phyloP scores from a whole-genome alignment of 129 eudicot species.

The Helichrysum umbraculigerum region DNA sequence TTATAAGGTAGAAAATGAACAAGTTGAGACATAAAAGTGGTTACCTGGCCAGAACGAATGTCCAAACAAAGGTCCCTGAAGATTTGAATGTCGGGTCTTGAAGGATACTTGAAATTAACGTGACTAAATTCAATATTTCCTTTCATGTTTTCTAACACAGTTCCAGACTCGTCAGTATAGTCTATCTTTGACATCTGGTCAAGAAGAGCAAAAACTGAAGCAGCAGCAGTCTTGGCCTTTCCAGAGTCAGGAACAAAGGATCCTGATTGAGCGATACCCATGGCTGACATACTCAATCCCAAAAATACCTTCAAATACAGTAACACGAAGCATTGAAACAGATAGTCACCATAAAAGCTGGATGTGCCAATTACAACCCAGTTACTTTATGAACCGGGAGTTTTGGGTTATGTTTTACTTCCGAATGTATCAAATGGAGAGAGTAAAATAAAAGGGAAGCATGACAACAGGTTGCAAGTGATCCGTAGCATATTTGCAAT shows the following conservation, averaged over 20 bases:
- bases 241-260: conserved; percentile 32
- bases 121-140: conserved; percentile 35
- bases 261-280: conserved; percentile 38
- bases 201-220: conserved; percentile 27
- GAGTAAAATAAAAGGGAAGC: background rate
- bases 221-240: conserved; percentile 30
- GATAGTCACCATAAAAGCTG: conserved; percentile 30
- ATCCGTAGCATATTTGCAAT: background rate
- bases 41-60: conserved; percentile 28
- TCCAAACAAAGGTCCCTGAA: conserved; percentile 35
- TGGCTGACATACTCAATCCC: conserved; percentile 39
- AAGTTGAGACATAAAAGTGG: background rate
- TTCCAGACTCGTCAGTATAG: conserved; percentile 34
- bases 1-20: background rate
- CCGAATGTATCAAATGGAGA: background rate
- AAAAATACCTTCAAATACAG: conserved; percentile 26
- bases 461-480: background rate
- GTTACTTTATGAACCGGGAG: background rate
- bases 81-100: conserved; percentile 32
- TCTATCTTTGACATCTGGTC: conserved; percentile 38
- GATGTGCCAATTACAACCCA: background rate
- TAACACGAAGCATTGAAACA: conserved; percentile 4
- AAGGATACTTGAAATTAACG: conserved; percentile 34
- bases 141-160: conserved; percentile 26
- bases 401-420: background rate